Evolutionary conservation across 345 rosid genomes (phyloP), one percentile per base, ranked within the genome.

Genomic region (Gossypioides kirkii): DNA sequence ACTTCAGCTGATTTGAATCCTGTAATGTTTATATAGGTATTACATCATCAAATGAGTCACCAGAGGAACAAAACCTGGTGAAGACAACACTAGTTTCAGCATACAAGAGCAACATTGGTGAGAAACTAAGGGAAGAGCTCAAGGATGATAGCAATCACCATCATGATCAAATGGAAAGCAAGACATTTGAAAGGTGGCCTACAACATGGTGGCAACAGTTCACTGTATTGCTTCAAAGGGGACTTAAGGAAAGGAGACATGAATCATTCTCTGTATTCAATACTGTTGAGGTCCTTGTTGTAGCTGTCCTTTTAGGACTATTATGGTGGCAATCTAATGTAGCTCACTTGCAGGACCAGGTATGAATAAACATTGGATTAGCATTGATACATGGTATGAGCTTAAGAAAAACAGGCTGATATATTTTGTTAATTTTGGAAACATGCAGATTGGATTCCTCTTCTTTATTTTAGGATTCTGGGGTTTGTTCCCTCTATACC

Each of bases 301-400:
- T 84, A 0, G 68, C 88, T 9, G 1, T 83, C 42, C 56, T 89
- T 55, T 10, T 65, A 7, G 90, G 90, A 36, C 50, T 83, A 3
- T 53, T 87, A 2, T 87, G 87, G 87, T 86, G 91, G 87, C 77
- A 86, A 74, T 84, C 87, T 23, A 67, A 65, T 49, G 50, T 71
- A n/a, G 59, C 69, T 46, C 83, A 74, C 78, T 42, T 90, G 41
- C 93, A 90, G 77, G 98, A 92, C 75, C 89, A 90, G 87, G 98
- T 86, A 77, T n/a, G 22, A 52, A 54, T 20, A 20, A 18, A 9
- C 10, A 54, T 54, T 20, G 58, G 9, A 53, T 53, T 9, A 1
- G 25, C 58, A 7, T 53, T 53, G 25, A 53, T 53, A 10, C 8
- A n/a, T 53, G 59, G 59, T 20, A 54, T 54, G 59, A 18, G 0